These are phyloP conservation scores for Aspergillus niger DNA, from an alignment of 2,329 filamentous ascomycete species.

Conservation along the genomic window DNA sequence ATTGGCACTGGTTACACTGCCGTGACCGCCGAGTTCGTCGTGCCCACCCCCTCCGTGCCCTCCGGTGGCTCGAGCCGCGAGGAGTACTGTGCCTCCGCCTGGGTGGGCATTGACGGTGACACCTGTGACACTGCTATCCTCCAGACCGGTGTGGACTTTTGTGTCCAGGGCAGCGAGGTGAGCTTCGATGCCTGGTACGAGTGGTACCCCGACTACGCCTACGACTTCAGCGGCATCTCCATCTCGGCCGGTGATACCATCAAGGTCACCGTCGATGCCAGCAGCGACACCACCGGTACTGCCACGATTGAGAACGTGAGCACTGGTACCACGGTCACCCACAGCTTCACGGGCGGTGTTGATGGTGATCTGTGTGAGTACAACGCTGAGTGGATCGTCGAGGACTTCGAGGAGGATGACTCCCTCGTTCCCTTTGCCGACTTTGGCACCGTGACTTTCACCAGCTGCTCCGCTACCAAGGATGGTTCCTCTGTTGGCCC, in stretches of 20 bases:
- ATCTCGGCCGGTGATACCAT: conserved; percentile 50
- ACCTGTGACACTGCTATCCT: conserved; percentile 56
- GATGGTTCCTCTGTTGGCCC: conserved; percentile 35
- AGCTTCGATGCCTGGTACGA: conserved; percentile 62
- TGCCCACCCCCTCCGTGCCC: conserved; percentile 46
- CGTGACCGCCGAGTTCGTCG: conserved; percentile 55
- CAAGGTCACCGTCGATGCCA: conserved; percentile 45
- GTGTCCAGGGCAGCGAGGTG: conserved; percentile 42
- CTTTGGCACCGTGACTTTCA: conserved; percentile 55
- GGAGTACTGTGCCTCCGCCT: conserved; percentile 48
- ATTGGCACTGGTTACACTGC: conserved; percentile 48
- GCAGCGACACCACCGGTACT: conserved; percentile 45
- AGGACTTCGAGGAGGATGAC: conserved; percentile 44
- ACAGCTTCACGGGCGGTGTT: conserved; percentile 42
- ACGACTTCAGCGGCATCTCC: conserved; percentile 52
- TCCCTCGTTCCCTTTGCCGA: conserved; percentile 49
- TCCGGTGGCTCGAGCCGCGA: conserved; percentile 17
- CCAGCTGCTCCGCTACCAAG: conserved; percentile 38
- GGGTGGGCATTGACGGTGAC: conserved; percentile 63
- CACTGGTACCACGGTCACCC: conserved; percentile 40
- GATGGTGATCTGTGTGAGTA: conserved; percentile 55
- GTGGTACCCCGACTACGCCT: conserved; percentile 60
- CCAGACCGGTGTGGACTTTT: conserved; percentile 60
- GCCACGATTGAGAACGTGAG: conserved; percentile 53
- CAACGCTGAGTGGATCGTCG: conserved; percentile 61